A percentile compares a stretch with the other conserved stretches of the same genome.
These are phyloP conservation scores for Adiantum capillusveneris DNA, from an alignment of 75 land plant genomes.

Conservation along the genomic window DNA sequence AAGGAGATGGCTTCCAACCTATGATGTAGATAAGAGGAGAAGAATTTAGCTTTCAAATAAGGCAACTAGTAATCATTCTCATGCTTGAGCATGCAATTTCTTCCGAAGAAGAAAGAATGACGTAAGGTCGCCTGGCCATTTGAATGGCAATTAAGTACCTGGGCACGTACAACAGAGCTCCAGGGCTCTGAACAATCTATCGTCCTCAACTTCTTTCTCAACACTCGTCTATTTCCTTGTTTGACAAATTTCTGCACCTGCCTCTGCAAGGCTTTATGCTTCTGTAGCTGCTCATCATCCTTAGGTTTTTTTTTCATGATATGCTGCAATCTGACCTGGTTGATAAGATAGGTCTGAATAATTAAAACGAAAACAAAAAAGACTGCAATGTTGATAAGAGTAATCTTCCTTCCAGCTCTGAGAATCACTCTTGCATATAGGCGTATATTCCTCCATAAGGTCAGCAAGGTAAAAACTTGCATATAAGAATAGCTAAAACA, in stretches of 20 bases:
- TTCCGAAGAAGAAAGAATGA: neutral
- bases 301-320: constrained; percentile 42
- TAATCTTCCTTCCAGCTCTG: no score
- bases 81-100: neutral
- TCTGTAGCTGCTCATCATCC: constrained; percentile 13
- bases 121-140: neutral
- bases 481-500: no score
- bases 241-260: constrained; percentile 55
- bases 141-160: constrained; percentile 35
- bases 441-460: no score
- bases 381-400: no score
- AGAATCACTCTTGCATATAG: no score
- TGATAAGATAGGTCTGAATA: no score
- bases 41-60: neutral
- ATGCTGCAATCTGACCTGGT: constrained; percentile 44
- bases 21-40: constrained; percentile 8
- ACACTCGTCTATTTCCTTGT: constrained; percentile 36
- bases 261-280: constrained; percentile 37
- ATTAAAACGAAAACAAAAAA: no score
- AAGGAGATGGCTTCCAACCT: constrained; percentile 81
- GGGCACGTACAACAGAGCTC: constrained; percentile 53
- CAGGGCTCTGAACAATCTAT: constrained; percentile 55
- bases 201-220: constrained; percentile 42
- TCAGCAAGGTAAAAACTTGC: no score
- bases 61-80: no score